Conservation (phyloP, 2,329 filamentous ascomycete genomes). For the Reticulascus tulasneorum region DNA sequence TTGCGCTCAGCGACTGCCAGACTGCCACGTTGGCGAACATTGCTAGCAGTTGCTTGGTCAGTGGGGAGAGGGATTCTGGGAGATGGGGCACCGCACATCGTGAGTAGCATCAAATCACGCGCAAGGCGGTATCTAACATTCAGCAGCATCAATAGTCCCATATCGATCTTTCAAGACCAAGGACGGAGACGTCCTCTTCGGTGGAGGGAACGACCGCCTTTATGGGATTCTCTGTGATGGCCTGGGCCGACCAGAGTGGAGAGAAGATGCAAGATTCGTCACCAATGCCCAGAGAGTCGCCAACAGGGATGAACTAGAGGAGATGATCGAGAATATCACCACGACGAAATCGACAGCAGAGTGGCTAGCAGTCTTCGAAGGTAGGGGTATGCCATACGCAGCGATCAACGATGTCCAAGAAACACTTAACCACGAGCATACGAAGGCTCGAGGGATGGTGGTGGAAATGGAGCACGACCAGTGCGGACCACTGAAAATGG, state of each 20-base stretch:
- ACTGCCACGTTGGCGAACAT: conserved; percentile 94
- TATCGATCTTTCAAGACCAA: conserved; percentile 80
- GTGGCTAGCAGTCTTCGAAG: conserved; percentile 84
- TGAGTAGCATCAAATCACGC: conserved; percentile 35
- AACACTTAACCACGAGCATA: conserved; percentile 81
- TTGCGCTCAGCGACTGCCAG: conserved; percentile 88
- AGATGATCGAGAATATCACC: conserved; percentile 72
- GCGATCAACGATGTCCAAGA: conserved; percentile 90
- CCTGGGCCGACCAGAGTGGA: conserved; percentile 56
- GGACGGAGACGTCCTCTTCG: conserved; percentile 67
- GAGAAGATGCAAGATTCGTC: conserved; percentile 52
- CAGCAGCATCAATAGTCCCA: conserved; percentile 85
- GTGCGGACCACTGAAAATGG: conserved; percentile 82
- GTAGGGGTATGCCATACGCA: conserved; percentile 85
- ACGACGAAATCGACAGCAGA: conserved; percentile 75
- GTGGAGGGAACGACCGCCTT: conserved; percentile 68
- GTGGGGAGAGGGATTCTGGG: conserved; percentile 79
- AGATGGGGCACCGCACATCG: conserved; percentile 96
- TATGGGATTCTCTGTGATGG: conserved; percentile 62
- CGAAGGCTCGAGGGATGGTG: conserved; percentile 83
- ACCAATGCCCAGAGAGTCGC: conserved; percentile 62
- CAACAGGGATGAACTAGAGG: conserved; percentile 74
- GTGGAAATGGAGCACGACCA: conserved; percentile 76
- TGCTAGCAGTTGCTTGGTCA: conserved; percentile 85
- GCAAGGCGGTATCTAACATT: background rate